Conservation (phyloP, 2,329 filamentous ascomycete genomes). For the Huntiella bhutanensis region DNA sequence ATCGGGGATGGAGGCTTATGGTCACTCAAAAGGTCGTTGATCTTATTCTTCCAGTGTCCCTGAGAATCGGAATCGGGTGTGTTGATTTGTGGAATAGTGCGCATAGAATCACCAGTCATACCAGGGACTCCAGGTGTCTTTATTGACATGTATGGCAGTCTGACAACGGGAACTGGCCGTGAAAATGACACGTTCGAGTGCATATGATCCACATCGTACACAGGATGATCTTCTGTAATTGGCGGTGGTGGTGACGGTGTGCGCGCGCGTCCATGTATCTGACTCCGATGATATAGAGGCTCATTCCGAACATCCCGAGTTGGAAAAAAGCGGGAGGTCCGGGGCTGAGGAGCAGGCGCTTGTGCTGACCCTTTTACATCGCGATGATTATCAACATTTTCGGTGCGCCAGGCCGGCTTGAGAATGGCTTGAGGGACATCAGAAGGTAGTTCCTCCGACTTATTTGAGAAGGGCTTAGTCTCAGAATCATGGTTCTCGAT, state of each 20-base stretch:
- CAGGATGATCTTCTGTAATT: conserved; percentile 50
- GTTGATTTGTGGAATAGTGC: neutral
- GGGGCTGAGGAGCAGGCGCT: conserved; percentile 22
- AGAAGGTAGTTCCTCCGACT: neutral
- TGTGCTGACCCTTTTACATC: neutral
- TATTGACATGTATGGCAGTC: conserved; percentile 39
- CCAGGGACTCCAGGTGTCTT: neutral
- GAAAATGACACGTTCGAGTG: conserved; percentile 54
- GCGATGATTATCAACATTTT: neutral
- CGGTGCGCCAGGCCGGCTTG: conserved; percentile 9
- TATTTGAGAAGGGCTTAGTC: neutral
- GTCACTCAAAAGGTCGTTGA: conserved; percentile 61
- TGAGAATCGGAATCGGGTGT: neutral
- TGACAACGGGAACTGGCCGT: conserved; percentile 55
- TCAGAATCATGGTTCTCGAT: neutral
- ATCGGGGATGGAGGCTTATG: conserved; percentile 7
- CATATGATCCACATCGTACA: conserved; percentile 44
- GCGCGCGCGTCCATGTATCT: conserved; percentile 10
- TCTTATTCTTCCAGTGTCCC: conserved; percentile 54
- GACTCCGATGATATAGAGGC: neutral
- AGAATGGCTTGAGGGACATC: conserved; percentile 6
- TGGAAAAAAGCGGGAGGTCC: conserved; percentile 45
- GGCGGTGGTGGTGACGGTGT: conserved; percentile 57
- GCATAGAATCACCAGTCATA: neutral
- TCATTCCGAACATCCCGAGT: conserved; percentile 27